Evolutionary conservation across 305 asterid species (phyloP).

Genomic region (Solanum aculeatissimum): DNA sequence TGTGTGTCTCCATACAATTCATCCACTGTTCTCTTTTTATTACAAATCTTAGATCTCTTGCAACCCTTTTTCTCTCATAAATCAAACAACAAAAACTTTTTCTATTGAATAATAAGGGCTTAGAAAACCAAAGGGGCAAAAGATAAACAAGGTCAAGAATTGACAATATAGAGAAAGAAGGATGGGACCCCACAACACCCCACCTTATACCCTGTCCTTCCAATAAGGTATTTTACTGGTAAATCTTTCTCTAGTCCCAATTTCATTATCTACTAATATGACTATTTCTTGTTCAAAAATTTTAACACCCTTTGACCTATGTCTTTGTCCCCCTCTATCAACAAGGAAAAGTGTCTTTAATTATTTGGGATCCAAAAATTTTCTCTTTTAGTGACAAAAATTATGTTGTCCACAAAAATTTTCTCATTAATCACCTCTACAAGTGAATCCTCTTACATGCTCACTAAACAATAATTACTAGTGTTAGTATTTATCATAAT

Average conservation of each 20-base stretch:
- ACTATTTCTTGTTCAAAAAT: not conserved
- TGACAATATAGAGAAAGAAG: not conserved
- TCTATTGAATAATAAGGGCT: not conserved
- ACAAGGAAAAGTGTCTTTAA: not conserved
- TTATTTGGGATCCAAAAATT: not conserved
- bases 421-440: not conserved
- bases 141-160: not conserved
- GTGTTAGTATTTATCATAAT: not conserved
- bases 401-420: not conserved
- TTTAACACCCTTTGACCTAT: not conserved
- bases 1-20: slow-evolving; percentile 6
- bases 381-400: not conserved
- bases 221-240: slow-evolving; percentile 21
- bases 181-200: not conserved
- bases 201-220: not conserved
- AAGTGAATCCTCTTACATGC: not conserved
- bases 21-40: slow-evolving; percentile 7
- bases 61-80: not conserved
- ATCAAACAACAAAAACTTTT: not conserved
- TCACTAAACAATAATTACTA: not conserved
- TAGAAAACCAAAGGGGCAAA: not conserved
- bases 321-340: not conserved
- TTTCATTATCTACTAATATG: not conserved
- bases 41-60: not conserved
- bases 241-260: slow-evolving; percentile 16